These are phyloP conservation scores for Stentor coeruleus DNA, from an alignment of 73 alveolate species.

Conservation along the genomic window DNA sequence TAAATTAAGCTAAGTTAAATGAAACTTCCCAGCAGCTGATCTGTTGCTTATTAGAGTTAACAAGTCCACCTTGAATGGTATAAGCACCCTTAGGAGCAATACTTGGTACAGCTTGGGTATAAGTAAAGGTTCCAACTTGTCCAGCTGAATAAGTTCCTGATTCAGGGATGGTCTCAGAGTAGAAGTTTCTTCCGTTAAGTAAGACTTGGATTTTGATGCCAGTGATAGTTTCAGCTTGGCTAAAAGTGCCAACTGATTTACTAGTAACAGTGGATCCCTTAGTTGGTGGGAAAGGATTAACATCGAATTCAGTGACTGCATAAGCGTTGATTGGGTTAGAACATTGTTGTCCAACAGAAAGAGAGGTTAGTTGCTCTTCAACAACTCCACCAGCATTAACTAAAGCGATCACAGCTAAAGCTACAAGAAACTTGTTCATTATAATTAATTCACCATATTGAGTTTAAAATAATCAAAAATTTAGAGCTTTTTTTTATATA, in stretches of 20 bases:
- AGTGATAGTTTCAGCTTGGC: neutral
- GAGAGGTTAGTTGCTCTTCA: neutral
- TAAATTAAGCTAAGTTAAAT: neutral
- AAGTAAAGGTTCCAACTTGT: neutral
- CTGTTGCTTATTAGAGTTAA: neutral
- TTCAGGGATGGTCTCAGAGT: neutral
- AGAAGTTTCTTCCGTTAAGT: neutral
- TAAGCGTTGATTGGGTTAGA: neutral
- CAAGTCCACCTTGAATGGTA: neutral
- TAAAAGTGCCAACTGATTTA: neutral
- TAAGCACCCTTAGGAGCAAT: constrained; percentile 3
- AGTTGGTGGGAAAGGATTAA: neutral
- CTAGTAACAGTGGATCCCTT: neutral
- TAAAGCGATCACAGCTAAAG: neutral
- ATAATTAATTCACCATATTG: neutral
- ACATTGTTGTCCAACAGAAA: neutral
- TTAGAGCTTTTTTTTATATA: no score
- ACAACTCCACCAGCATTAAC: neutral
- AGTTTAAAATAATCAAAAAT: no score
- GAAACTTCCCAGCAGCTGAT: neutral
- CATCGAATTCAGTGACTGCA: neutral
- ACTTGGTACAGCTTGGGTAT: neutral
- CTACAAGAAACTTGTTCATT: neutral
- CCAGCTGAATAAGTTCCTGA: neutral
- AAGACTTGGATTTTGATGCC: neutral